Percentiles rank a stretch among this genome's conserved stretches.
phyloP scores from a whole-genome alignment of 257 asterid genomes.

The Anisodus tanguticus region DNA sequence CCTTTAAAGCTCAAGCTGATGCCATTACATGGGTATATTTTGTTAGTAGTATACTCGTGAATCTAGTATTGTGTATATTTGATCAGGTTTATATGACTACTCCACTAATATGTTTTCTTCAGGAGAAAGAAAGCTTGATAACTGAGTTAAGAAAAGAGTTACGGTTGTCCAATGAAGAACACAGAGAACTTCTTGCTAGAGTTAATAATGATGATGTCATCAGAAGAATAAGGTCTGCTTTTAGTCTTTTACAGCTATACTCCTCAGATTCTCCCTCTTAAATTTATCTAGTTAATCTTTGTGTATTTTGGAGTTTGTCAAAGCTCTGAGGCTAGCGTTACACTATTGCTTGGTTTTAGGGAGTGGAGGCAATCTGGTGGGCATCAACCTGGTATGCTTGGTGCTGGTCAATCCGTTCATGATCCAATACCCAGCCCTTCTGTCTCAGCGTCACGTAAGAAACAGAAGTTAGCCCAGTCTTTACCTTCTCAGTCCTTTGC shows the following conservation, averaged over 20 bases:
- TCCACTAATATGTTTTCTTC: slow-evolving; percentile 48
- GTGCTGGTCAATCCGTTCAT: slow-evolving; percentile 56
- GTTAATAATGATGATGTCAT: slow-evolving; percentile 82
- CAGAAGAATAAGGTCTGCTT: slow-evolving; percentile 71
- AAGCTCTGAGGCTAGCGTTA: slow-evolving; percentile 19
- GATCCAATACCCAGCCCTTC: slow-evolving; percentile 68
- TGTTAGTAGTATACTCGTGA: slow-evolving; percentile 31
- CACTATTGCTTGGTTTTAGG: slow-evolving; percentile 40
- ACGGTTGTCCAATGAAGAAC: slow-evolving; percentile 88
- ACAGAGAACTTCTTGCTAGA: slow-evolving; percentile 77
- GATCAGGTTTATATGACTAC: slow-evolving; percentile 40
- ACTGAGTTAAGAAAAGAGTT: slow-evolving; percentile 95
- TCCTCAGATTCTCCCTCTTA: slow-evolving; percentile 27
- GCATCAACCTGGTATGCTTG: slow-evolving; percentile 47
- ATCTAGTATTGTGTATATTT: slow-evolving; percentile 40
- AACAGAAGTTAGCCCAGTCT: slow-evolving; percentile 56
- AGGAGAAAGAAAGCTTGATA: slow-evolving; percentile 90
- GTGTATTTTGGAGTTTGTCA: slow-evolving; percentile 20
- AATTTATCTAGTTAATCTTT: slow-evolving; percentile 5
- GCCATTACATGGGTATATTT: slow-evolving; percentile 84
- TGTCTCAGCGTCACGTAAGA: slow-evolving; percentile 73
- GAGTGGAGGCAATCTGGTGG: slow-evolving; percentile 68
- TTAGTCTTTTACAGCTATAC: not conserved
- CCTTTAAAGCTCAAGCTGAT: slow-evolving; percentile 95
- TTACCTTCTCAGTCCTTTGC: slow-evolving; percentile 61